Base-by-base conservation (phyloP, 306 rosid genomes). In the Prunus fruticosa region DNA sequence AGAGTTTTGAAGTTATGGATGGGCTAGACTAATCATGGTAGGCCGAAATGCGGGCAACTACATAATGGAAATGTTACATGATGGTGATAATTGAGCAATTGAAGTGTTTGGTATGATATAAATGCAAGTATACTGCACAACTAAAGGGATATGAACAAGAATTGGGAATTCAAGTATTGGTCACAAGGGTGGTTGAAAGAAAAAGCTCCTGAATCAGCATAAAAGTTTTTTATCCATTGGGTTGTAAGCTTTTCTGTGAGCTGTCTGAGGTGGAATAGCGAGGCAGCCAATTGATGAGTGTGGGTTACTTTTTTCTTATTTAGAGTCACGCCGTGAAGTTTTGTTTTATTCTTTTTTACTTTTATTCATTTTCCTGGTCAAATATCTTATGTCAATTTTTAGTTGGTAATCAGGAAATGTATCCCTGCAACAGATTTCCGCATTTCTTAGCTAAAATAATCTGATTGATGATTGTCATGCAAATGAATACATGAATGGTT, bases 1-100 rank as follows among this genome's bases (percentile, higher is more conserved):
- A 91, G 82, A 87, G 93, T 91, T 53, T 78, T 94, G 80, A 95
- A 95, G 90, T 84, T 95, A 78, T 95, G 99, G 97, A 95, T 92
- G 99, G 97, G 97, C 67, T 94, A 84, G 78, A 45, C 47, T 4
- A 73, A 43, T 69, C 5, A 1, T 13, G 64, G 16, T 60, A 16
- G 67, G 47, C 76, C 6, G 3, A 38, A 72, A n/a, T 60, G 18
- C 2, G 2, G n/a, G 77, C 46, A 25, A 73, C 68, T 60, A 57
- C 18, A 25, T 11, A 7, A 9, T 25, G 60, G 27, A 23, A 57
- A 23, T 16, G 54, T 13, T 60, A 38, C 28, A 14, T 25, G 45
- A n/a, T 58, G 41, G 32, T 23, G n/a, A 32, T 23, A 22, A 56
- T 22, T 22, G 64, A 20, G 66, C 67, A n/a, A 41, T 41, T 12